phyloP scores from a whole-genome alignment of 2,329 filamentous ascomycete species.

The Clathrospora elynae region DNA sequence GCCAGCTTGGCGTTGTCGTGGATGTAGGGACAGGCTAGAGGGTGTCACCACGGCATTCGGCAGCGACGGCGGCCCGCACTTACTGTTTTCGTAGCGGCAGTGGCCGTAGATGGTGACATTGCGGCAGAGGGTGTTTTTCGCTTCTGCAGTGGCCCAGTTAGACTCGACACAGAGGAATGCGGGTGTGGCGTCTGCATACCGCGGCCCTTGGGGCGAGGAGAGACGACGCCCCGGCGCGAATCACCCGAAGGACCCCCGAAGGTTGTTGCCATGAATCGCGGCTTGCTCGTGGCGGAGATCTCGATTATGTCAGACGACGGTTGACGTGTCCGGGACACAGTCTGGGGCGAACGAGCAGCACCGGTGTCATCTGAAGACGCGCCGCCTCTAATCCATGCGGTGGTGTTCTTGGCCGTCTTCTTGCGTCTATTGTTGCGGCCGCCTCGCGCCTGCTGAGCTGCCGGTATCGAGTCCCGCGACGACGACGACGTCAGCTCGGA shows the following conservation, averaged over 20 bases:
- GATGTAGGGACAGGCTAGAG: conserved; percentile 74
- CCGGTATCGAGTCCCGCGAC: conserved; percentile 37
- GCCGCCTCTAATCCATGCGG: conserved; percentile 40
- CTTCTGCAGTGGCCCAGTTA: conserved; percentile 55
- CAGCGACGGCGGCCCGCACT: conserved; percentile 22
- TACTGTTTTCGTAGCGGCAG: conserved; percentile 86
- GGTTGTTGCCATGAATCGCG: conserved; percentile 45
- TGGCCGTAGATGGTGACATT: conserved; percentile 94
- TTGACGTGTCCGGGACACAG: conserved; percentile 24
- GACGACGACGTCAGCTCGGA: conserved; percentile 41
- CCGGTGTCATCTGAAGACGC: conserved; percentile 38
- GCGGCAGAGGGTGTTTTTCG: conserved; percentile 86
- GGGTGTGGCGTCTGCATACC: conserved; percentile 37
- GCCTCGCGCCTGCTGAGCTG: conserved; percentile 29
- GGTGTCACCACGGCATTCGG: conserved; percentile 24
- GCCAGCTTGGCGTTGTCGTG: conserved; percentile 74
- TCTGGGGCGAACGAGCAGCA: conserved; percentile 23
- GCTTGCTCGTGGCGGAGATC: conserved; percentile 23
- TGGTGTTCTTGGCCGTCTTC: conserved; percentile 31
- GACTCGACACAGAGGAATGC: conserved; percentile 12
- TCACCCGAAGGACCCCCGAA: conserved; percentile 48
- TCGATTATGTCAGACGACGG: conserved; percentile 22
- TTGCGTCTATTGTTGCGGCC: conserved; percentile 31
- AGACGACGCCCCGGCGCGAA: conserved; percentile 49
- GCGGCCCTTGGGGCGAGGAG: conserved; percentile 52